Evolutionary conservation across 257 asterid genomes (phyloP).

Genomic region (Fraxinus quadrangulata): DNA sequence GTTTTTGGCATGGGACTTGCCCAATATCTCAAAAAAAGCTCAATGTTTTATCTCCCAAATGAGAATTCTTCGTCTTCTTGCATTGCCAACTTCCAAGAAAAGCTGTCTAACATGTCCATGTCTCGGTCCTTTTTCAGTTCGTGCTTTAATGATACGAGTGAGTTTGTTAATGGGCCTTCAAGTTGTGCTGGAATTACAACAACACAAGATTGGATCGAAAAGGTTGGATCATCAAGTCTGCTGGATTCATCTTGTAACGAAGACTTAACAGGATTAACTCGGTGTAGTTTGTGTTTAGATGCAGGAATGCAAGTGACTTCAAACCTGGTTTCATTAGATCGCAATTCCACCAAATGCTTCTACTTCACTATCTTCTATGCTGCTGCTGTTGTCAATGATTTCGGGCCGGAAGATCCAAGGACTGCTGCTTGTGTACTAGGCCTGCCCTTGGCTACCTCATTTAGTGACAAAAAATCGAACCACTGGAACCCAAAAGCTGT

Average conservation of each 20-base stretch:
- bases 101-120: conserved; percentile 29
- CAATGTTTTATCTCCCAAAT: conserved; percentile 53
- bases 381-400: conserved; percentile 55
- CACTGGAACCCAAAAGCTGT: neutral
- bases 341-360: conserved; percentile 53
- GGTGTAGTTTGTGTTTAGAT: conserved; percentile 55
- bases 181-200: conserved; percentile 57
- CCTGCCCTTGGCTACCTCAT: conserved; percentile 39
- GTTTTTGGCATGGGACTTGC: conserved; percentile 56
- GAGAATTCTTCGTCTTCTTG: conserved; percentile 46
- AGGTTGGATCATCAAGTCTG: conserved; percentile 26
- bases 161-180: conserved; percentile 31
- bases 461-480: neutral
- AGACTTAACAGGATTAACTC: conserved; percentile 45
- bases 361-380: conserved; percentile 51
- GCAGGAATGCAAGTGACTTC: conserved; percentile 54
- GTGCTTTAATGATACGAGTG: conserved; percentile 53
- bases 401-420: conserved; percentile 48
- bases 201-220: conserved; percentile 39
- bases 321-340: conserved; percentile 41
- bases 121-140: conserved; percentile 23
- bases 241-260: conserved; percentile 55
- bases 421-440: conserved; percentile 57
- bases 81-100: conserved; percentile 30
- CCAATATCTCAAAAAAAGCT: conserved; percentile 40